Evolutionary conservation across 495 filamentous ascomycete genomes (phyloP).

Genomic region (Podospora appendiculata): DNA sequence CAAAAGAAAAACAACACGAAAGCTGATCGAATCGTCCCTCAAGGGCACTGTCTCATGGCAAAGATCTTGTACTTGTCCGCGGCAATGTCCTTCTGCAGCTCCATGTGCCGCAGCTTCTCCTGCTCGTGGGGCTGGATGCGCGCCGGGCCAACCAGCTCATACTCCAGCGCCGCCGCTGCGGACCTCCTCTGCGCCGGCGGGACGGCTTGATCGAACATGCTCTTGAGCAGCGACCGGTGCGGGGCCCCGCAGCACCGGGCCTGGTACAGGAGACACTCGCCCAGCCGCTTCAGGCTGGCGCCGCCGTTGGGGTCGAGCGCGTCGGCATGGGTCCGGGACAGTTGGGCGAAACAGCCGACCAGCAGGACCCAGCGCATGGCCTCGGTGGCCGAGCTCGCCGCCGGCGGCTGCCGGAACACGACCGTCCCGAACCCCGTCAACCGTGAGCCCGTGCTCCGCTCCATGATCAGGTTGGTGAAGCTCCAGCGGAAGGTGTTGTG

Average conservation of each 20-base stretch:
- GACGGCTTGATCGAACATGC: constrained; percentile 10
- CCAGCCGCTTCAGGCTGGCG: constrained; percentile 16
- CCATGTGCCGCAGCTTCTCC: too few species aligned
- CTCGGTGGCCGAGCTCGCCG: constrained; percentile 7
- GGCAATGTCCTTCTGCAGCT: too few species aligned
- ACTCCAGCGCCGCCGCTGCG: too few species aligned
- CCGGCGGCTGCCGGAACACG: constrained; percentile 20
- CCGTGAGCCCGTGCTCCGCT: neutral
- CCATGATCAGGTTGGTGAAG: constrained; percentile 8
- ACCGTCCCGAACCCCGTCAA: constrained; percentile 12
- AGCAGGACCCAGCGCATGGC: constrained; percentile 19
- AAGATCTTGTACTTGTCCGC: too few species aligned
- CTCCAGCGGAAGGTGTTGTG: constrained; percentile 19
- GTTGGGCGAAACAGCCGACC: constrained; percentile 18
- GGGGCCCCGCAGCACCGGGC: constrained; percentile 10
- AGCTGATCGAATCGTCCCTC: too few species aligned
- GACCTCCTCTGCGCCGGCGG: too few species aligned
- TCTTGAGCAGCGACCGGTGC: constrained; percentile 4
- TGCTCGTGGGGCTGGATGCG: too few species aligned
- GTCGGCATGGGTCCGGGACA: constrained; percentile 11
- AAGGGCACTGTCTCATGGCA: too few species aligned
- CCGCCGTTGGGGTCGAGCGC: constrained; percentile 4
- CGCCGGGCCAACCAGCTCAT: too few species aligned
- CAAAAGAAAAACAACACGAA: too few species aligned
- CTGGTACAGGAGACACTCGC: constrained; percentile 29